phyloP scores from a whole-genome alignment of 148 eudicot genomes.

The Nepenthes mirabilis region DNA sequence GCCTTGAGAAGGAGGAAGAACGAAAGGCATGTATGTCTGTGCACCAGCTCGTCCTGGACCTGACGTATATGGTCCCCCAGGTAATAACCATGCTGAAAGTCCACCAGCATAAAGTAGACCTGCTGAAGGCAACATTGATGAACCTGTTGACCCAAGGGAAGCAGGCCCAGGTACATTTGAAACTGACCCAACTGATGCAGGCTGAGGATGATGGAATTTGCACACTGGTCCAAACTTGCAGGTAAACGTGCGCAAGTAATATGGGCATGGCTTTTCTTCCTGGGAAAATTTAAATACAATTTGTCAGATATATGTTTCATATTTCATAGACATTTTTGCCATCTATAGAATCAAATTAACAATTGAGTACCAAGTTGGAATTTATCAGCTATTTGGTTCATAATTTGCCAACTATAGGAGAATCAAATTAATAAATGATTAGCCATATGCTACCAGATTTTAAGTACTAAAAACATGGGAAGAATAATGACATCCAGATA shows the following conservation, averaged over 20 bases:
- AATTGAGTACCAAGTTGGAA: too few species aligned
- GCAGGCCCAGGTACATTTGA: not conserved
- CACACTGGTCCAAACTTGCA: constrained; percentile 65
- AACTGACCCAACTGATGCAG: constrained; percentile 19
- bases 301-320: not conserved
- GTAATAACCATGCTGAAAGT: not conserved
- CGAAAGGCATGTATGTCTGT: constrained; percentile 18
- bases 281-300: constrained; percentile 7
- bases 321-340: too few species aligned
- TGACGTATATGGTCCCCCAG: not conserved
- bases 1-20: not conserved
- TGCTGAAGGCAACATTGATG: not conserved
- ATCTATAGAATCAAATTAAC: too few species aligned
- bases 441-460: constrained; percentile 23
- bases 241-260: constrained; percentile 45
- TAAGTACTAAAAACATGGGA: constrained; percentile 16
- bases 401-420: too few species aligned
- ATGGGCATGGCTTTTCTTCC: constrained; percentile 56
- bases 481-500: not conserved
- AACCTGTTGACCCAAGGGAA: not conserved
- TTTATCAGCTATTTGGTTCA: too few species aligned
- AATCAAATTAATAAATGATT: too few species aligned
- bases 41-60: not conserved
- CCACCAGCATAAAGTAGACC: not conserved
- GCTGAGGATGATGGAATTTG: constrained; percentile 74